Percentiles rank a stretch among this genome's conserved stretches.
These are phyloP conservation scores for Dunaliella primolecta DNA, from an alignment of 139 green algal species.

Conservation along the genomic window DNA sequence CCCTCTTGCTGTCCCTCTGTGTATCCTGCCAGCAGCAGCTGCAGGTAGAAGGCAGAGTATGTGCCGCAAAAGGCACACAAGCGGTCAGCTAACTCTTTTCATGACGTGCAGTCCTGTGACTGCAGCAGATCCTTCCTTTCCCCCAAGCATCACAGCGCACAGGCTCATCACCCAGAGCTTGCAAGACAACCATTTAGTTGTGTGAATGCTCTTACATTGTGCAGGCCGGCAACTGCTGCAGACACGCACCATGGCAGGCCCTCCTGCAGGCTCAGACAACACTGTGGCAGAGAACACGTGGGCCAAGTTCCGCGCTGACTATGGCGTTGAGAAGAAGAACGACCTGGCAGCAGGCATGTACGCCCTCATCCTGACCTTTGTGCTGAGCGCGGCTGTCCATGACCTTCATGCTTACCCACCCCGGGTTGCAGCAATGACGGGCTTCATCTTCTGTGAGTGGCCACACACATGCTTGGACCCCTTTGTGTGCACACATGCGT, in stretches of 20 bases:
- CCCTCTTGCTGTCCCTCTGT: too few species aligned
- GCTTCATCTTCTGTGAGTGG: constrained; percentile 13
- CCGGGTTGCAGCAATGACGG: neutral
- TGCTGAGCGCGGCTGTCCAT: neutral
- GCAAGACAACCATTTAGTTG: neutral
- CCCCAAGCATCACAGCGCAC: too few species aligned
- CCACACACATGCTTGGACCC: too few species aligned
- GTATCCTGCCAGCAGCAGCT: too few species aligned
- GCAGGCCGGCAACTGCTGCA: neutral
- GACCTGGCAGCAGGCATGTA: constrained; percentile 5
- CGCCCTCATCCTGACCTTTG: constrained; percentile 14
- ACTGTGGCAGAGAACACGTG: neutral
- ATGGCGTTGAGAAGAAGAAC: neutral
- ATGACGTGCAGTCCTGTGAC: too few species aligned
- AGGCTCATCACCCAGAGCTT: too few species aligned
- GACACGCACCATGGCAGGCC: neutral
- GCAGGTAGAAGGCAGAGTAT: too few species aligned
- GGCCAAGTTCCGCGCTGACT: neutral
- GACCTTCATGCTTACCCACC: neutral
- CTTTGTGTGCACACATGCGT: too few species aligned
- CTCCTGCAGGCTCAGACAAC: neutral
- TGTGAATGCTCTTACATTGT: neutral
- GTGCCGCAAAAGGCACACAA: too few species aligned
- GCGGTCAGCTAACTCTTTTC: too few species aligned
- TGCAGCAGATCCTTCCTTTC: too few species aligned